Conservation (phyloP, 345 rosid species). For the Excoecaria cochinchinensis region DNA sequence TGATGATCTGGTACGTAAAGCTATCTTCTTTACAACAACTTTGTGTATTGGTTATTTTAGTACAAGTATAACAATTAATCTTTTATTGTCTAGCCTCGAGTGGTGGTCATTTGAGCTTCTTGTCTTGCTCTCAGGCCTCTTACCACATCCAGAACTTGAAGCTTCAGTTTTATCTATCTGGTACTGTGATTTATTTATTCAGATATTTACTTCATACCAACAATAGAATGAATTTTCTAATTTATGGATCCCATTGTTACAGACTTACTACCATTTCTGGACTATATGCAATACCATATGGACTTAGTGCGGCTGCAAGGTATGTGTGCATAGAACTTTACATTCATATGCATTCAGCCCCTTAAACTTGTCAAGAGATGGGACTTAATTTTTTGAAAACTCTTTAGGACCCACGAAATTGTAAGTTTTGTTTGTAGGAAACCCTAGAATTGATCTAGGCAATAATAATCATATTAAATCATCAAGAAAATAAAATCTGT, state of each 20-base stretch:
- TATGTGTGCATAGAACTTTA: not conserved
- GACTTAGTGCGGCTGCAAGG: slow-evolving; percentile 31
- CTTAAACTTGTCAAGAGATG: too few relatives aligned
- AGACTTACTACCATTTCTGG: slow-evolving; percentile 26
- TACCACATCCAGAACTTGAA: slow-evolving; percentile 84
- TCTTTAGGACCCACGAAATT: too few relatives aligned
- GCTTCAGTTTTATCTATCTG: slow-evolving; percentile 85
- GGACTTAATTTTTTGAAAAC: too few relatives aligned
- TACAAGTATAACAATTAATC: not conserved
- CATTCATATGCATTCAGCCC: too few relatives aligned
- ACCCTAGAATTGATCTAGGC: too few relatives aligned
- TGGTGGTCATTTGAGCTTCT: slow-evolving; percentile 97
- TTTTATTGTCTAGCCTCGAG: slow-evolving; percentile 56
- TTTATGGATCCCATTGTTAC: not conserved
- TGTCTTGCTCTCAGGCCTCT: slow-evolving; percentile 68
- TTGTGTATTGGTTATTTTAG: not conserved
- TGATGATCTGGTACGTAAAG: slow-evolving; percentile 59
- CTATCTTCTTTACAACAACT: not conserved
- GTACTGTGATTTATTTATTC: slow-evolving; percentile 35
- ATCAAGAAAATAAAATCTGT: too few relatives aligned
- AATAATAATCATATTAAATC: too few relatives aligned
- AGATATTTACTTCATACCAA: not conserved
- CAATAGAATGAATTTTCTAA: not conserved
- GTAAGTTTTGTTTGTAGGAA: too few relatives aligned
- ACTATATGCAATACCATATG: slow-evolving; percentile 23